Evolutionary conservation across 2,329 filamentous ascomycete genomes (phyloP), one percentile per base, ranked within the genome.

Genomic region (Alternaria novae-zelandiae): DNA sequence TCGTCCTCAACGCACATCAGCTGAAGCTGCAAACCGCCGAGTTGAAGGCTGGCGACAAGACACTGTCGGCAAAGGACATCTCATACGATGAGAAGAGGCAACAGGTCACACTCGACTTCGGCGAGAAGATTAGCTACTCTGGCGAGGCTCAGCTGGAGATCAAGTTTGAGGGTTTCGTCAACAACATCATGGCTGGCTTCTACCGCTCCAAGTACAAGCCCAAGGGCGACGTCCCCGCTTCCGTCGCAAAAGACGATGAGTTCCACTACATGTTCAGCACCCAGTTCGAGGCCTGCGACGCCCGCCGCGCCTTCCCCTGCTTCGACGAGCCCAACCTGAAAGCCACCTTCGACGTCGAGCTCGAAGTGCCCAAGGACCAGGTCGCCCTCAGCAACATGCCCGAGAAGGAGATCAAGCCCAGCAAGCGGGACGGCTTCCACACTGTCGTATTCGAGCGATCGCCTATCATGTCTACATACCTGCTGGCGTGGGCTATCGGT

Each of bases 291-390:
- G 91, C 94, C 49, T 97, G 94, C 76, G 96, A 99, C 82, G 96
- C 96, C 65, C 91, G 96, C 69, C 88, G 94, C 70, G 95, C 96
- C 9, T 97, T 99, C 82, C 96, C 96, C 51, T 99, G 96, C 83
- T 98, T 98, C 76, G 96, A 99, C 77, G 96, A 99, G 83, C 96
- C 96, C 45, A 97, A 97, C 75, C 87, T 98, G 68, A 99, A 99
- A 83, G 93, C 96, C 11, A 95, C 94, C 3, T 98, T 97, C 76
- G 94, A 97, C 80, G 92, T 99, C 63, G 87, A 94, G 74, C 91
- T 99, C 67, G 95, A 98, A 83, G 87, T 97, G 50, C 95, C 96
- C 15, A 90, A 91, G 50, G 93, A 95, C 70, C 91, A 96, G 80
- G 90, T 93, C 44, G 96, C 94, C 7, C 85, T 98, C 49, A 96